Evolutionary conservation across 768 basidiomycete species (phyloP).

Genomic region (Clitopilus passeckerianus): DNA sequence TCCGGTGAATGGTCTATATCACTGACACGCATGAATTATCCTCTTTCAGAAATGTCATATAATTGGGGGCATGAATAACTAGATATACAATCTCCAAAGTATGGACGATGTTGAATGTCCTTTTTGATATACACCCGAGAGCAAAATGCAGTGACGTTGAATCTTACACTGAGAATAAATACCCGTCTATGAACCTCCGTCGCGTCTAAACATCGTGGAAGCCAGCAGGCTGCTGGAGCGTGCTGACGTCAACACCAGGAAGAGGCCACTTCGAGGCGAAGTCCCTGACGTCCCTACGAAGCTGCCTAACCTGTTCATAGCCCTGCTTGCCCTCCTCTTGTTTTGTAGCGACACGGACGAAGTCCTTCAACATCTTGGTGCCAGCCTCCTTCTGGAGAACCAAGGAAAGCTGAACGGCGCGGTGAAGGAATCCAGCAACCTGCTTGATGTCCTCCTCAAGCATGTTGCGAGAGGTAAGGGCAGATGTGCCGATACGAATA

Average conservation of each 20-base stretch:
- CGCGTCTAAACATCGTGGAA: conserved; percentile 41
- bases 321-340: conserved; percentile 70
- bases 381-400: conserved; percentile 93
- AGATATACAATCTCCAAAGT: conserved; percentile 2
- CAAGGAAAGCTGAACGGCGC: conserved; percentile 87
- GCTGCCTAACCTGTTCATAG: conserved; percentile 60
- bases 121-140: conserved; percentile 3
- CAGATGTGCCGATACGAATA: conserved; percentile 92
- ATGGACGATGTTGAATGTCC: conserved; percentile 8
- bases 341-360: conserved; percentile 73
- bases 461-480: conserved; percentile 95
- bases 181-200: conserved; percentile 11
- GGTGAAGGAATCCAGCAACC: conserved; percentile 90
- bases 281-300: conserved; percentile 72
- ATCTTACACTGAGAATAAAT: conserved; percentile 16
- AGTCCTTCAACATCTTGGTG: conserved; percentile 93
- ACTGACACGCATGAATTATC: neutral
- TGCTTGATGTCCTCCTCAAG: conserved; percentile 77
- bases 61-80: neutral
- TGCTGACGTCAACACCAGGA: conserved; percentile 68
- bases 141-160: conserved; percentile 31
- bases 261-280: conserved; percentile 91
- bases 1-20: neutral
- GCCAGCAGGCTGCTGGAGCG: conserved; percentile 55
- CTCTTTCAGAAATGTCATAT: neutral